These are phyloP conservation scores for Lolium rigidum DNA, from an alignment of 176 grass and related monocot species.

Conservation along the genomic window DNA sequence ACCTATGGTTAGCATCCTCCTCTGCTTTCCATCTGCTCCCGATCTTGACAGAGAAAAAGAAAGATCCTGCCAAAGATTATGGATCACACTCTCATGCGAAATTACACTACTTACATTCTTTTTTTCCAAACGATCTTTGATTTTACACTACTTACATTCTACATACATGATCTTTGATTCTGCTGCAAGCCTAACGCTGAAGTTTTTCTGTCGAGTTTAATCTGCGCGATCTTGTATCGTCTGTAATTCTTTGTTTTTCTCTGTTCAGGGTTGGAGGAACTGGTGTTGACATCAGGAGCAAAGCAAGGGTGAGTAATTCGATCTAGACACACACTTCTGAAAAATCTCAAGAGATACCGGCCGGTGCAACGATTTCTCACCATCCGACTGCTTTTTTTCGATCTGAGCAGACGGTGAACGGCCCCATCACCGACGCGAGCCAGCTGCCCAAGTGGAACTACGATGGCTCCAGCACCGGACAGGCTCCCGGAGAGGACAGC, in stretches of 20 bases:
- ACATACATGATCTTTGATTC: background rate
- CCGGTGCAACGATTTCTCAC: background rate
- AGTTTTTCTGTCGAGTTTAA: background rate
- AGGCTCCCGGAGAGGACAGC: conserved; percentile 93
- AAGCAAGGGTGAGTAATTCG: conserved; percentile 73
- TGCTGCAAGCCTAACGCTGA: background rate
- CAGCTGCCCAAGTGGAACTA: conserved; percentile 98
- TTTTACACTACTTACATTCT: background rate
- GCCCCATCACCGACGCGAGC: conserved; percentile 63
- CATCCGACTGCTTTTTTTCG: conserved; percentile 17
- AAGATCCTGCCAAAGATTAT: background rate
- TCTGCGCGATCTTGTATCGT: background rate
- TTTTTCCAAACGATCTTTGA: too few species aligned
- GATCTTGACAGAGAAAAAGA: background rate
- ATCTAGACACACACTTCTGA: background rate
- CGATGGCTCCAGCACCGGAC: conserved; percentile 92
- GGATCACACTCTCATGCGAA: background rate
- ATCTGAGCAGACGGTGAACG: conserved; percentile 70
- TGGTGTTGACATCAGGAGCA: conserved; percentile 91
- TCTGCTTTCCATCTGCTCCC: conserved; percentile 36
- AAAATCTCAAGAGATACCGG: background rate
- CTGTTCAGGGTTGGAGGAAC: conserved; percentile 79
- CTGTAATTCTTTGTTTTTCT: background rate
- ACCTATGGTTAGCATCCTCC: conserved; percentile 70
- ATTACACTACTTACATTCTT: background rate